Base-by-base conservation (phyloP, 78 protist species). In the Chrysochromulina parva region DNA sequence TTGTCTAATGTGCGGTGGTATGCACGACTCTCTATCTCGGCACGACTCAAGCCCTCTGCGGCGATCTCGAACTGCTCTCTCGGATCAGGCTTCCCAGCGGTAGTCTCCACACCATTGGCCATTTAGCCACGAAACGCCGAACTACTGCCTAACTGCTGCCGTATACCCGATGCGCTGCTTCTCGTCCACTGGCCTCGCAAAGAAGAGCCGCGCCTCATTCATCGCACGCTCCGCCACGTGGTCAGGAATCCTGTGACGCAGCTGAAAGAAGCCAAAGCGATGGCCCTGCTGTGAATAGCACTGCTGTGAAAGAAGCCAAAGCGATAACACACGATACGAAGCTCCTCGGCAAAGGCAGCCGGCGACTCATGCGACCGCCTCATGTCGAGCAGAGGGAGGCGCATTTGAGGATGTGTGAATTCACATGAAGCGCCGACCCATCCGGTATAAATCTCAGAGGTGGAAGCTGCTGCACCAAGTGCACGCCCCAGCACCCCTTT, bases 51-150 rank as follows among this genome's bases (percentile, higher is more conserved):
- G 17, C 22, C 87, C 19, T 80, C 87, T 19, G n/a, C 26, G 52
- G 50, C 87, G 9, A 80, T 50, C 65, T 80, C 87, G 66, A 80
- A 1, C 62, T 80, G 87, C 62, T 80, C 87, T 3, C 87, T 60
- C 11, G 3, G 7, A 48, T 80, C 87, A 9, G 48, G 17, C 66
- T 1, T 0, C 20, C 87, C 87, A 48, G 47, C 87, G 19, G 87
- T 80, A 65, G 20, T 53, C 87, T 80, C 87, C 10, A 80, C 14
- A 3, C 87, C 87, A 20, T 3, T 1, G 7, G n/a, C 26, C 87
- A 80, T 53, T 20, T 73, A 73, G n/a, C 82, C 82, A 7, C 82
- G 82, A 55, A 73, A 73, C 1, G 50, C 52, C 13, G 52, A 17
- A 11, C 22, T 10, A 10, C 16, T 16, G 22, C 54, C 2, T 38